Conservation (phyloP, 208 protist genomes). For the Trypanosomatidae sp. region DNA sequence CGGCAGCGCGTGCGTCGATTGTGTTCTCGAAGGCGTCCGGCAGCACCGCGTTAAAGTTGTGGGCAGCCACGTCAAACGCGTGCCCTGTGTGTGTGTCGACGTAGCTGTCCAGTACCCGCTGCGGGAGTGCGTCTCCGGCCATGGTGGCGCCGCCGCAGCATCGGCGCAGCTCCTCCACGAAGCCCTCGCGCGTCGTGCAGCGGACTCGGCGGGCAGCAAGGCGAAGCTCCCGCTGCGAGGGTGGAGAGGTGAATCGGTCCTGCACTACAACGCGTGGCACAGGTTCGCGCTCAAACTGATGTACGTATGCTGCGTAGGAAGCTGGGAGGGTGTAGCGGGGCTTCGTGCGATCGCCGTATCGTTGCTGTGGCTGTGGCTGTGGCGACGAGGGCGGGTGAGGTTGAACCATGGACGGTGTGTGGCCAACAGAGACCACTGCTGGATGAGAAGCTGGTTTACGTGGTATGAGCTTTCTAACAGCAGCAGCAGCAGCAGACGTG, state of each 20-base stretch:
- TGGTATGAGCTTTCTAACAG: no score
- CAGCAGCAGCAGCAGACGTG: no score
- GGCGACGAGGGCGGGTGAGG: background rate
- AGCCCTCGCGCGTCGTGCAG: background rate
- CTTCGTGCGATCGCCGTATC: constrained; percentile 20
- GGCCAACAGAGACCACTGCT: no score
- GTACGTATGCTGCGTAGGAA: constrained; percentile 12
- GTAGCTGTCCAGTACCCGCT: no score
- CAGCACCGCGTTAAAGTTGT: constrained; percentile 33
- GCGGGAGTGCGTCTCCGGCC: no score
- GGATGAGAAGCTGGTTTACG: no score
- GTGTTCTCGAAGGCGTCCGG: constrained; percentile 24
- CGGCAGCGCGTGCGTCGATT: constrained; percentile 15
- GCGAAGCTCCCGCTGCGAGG: constrained; percentile 11
- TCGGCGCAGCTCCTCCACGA: constrained; percentile 8
- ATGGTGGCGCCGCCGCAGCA: no score
- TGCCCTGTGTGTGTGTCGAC: background rate
- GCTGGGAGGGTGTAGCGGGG: constrained; percentile 26
- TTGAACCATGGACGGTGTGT: no score
- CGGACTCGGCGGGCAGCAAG: background rate
- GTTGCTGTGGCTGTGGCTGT: background rate
- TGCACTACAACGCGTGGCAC: constrained; percentile 8
- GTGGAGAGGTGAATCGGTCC: constrained; percentile 1
- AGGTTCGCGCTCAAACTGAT: background rate
- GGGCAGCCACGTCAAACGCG: background rate